Conservation (phyloP, 176 grass and related monocot genomes). For the Oryza coarctata region DNA sequence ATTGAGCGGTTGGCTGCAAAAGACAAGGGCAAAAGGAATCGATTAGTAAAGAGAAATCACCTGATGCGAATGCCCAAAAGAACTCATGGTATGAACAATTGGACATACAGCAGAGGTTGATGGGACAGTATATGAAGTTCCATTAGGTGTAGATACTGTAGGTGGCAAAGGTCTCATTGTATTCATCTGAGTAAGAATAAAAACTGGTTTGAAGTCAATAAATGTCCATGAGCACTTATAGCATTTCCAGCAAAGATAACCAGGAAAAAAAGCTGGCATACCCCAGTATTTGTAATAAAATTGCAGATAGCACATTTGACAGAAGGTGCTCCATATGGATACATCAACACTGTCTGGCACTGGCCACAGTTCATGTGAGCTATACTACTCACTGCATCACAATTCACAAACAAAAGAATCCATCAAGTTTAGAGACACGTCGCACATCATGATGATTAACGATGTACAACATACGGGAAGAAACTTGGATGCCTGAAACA, state of each 20-base stretch:
- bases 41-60: conserved; percentile 28
- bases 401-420: conserved; percentile 36
- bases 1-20: conserved; percentile 38
- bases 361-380: conserved; percentile 81
- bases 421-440: neutral
- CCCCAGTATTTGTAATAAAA: conserved; percentile 64
- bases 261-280: conserved; percentile 34
- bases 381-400: conserved; percentile 62
- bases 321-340: conserved; percentile 74
- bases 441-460: neutral
- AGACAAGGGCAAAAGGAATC: neutral
- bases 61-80: neutral
- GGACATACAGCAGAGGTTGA: conserved; percentile 43
- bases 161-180: conserved; percentile 46
- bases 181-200: conserved; percentile 45
- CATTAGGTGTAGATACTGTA: conserved; percentile 15
- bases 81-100: conserved; percentile 14
- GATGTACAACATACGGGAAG: neutral
- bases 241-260: conserved; percentile 27
- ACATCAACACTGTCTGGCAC: conserved; percentile 76
- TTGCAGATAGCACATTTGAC: conserved; percentile 92
- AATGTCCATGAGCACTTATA: neutral
- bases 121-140: conserved; percentile 32
- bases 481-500: neutral
- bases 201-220: neutral